These are phyloP conservation scores for Graphium sp. DNA, from an alignment of 2,329 filamentous ascomycete genomes.

Conservation along the genomic window DNA sequence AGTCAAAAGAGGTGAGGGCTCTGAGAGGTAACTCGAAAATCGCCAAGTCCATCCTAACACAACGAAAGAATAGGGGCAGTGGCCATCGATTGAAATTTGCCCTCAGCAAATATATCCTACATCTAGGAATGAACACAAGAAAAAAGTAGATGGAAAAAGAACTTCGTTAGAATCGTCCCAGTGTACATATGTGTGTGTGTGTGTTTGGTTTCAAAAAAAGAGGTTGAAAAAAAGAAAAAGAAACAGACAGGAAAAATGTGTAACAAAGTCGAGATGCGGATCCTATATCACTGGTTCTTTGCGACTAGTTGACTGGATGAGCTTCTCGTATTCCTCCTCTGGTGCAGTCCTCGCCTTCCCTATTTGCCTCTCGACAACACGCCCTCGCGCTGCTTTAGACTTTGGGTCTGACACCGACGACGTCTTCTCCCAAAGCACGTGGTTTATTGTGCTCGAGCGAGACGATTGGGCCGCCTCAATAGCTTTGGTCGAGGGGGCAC, in stretches of 20 bases:
- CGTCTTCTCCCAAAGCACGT: no score
- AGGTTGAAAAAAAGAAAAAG: constrained; percentile 2
- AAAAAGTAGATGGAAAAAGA: neutral
- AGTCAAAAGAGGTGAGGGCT: neutral
- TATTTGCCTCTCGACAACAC: constrained; percentile 17
- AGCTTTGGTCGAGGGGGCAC: constrained; percentile 13
- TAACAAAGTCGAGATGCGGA: no score
- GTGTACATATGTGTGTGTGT: no score
- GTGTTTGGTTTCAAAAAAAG: neutral
- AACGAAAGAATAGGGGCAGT: neutral
- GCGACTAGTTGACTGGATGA: constrained; percentile 18
- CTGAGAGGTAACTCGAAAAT: neutral
- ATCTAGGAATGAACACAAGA: neutral
- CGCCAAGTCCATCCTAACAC: neutral
- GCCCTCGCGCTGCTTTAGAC: constrained; percentile 10
- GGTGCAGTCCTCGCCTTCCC: constrained; percentile 3
- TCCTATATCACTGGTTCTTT: constrained; percentile 13
- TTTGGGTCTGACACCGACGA: no score
- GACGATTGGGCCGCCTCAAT: constrained; percentile 6
- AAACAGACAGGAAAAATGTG: no score
- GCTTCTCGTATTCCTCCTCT: constrained; percentile 17
- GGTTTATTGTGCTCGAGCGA: constrained; percentile 6
- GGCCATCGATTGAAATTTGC: neutral
- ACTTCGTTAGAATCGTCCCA: no score
- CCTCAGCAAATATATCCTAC: neutral